Base-by-base conservation (phyloP, 116 monocot species). In the Papilionanthe hybrid region DNA sequence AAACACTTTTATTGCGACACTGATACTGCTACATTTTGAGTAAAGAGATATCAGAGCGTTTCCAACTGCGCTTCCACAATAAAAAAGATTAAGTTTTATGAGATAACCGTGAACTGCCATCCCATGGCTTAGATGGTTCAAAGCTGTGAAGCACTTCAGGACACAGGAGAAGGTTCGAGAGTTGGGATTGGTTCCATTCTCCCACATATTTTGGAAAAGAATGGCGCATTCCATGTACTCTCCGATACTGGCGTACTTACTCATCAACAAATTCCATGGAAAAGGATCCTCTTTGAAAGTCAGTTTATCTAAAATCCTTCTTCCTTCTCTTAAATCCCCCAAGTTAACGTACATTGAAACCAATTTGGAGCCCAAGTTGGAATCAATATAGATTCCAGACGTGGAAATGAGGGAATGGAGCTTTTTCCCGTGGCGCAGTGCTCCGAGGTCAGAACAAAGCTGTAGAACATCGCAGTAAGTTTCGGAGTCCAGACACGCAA, bases 341-440 rank as follows among this genome's bases (percentile, higher is more conserved):
- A 88, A 92, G 81, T 88, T 88, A 23, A 91, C 79, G 69, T 90
- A 91, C 88, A 91, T 86, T 74, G 82, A 91, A 12, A 88, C 91
- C 53, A 91, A 53, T 78, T 90, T 91, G 23, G 84, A 73, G 23
- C 90, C 85, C 63, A 91, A 65, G 27, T 63, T 57, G 5, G 72
- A 11, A 60, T 91, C 86, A 5, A 90, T 71, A 37, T 72, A 48
- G 27, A 87, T 48, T 29, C 81, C 73, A 0, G 76, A 76, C 13
- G 88, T 83, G 55, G 88, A 83, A 17, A 94, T 32, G 69, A 88
- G 25, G 71, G 23, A 42, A 42, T 85, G 86, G 48, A 82, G 79
- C 42, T 53, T 74, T 66, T 42, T 87, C 19, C 83, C 86, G 12
- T 83, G 82, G 17, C 77, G 55, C 41, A 87, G 50, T 2, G 85